Evolutionary conservation across 176 grass and related monocot genomes (phyloP), one percentile per base, ranked within the genome.

Genomic region (Rhynchospora pubera): DNA sequence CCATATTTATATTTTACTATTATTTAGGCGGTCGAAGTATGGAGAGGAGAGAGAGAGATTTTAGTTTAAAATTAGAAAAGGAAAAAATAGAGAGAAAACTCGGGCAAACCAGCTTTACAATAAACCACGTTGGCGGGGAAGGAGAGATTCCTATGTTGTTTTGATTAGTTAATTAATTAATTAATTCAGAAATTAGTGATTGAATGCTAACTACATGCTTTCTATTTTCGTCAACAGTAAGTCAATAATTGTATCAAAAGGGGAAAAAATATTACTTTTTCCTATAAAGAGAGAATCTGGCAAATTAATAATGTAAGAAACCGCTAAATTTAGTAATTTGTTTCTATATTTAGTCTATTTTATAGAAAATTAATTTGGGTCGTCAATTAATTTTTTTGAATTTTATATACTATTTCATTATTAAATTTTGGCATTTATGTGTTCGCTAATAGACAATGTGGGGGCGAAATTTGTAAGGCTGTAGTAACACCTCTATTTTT

Each of bases 21-120:
- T 7, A 9, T 51, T 22, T 21, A 48, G 18, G 43, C 9, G 44
- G 68, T 47, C n/a, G 44, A 48, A 72, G 26, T 69, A 69, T 0
- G 15, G 65, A 69, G 65, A n/a, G n/a, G n/a, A 47, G 67, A 71
- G 43, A 18, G 60, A 26, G 60, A 6, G 57, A n/a, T 39, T 39
- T 39, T 39, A 22, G 70, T 24, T 75, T 52, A 75, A 75, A 75
- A 75, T 75, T 75, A 75, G 70, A 75, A 75, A 75, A 75, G 21
- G 12, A 75, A 75, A 26, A 74, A 75, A 50, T 75, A 75, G 70
- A 52, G 46, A 75, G 11, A 15, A 6, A 53, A 26, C 22, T 12
- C 7, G 30, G 34, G 16, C 45, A 69, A 69, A 69, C 71, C 71
- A 52, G 71, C 47, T 53, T 5, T 30, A 53, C 67, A 47, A 46